phyloP scores from a whole-genome alignment of 139 green algal genomes.

The Mychonastes homosphaera region DNA sequence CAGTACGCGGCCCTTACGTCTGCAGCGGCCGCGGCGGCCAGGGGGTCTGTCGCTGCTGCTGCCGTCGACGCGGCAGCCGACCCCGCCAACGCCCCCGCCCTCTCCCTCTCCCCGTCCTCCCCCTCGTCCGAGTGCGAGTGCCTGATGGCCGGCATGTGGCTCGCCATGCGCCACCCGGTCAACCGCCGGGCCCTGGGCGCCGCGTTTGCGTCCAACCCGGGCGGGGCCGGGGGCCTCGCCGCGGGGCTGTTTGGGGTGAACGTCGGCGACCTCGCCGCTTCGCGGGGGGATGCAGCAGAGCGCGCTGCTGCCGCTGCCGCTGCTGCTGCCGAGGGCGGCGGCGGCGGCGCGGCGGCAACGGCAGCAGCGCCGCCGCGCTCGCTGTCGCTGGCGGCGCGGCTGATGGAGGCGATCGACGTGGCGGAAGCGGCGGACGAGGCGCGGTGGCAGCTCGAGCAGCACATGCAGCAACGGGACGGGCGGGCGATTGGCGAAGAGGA shows the following conservation, averaged over 20 bases:
- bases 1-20: constrained; percentile 54
- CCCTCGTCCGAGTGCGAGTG: too few species aligned
- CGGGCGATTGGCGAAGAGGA: background rate
- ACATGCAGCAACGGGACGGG: background rate
- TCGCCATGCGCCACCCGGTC: constrained; percentile 48
- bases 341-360: background rate
- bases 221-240: too few species aligned
- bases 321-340: too few species aligned
- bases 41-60: background rate
- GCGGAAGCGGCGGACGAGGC: background rate
- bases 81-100: too few species aligned
- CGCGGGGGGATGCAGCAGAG: too few species aligned
- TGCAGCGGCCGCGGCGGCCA: too few species aligned
- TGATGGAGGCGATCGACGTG: background rate
- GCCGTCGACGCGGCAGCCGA: too few species aligned
- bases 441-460: too few species aligned
- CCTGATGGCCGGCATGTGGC: constrained; percentile 68
- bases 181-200: constrained; percentile 41
- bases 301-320: too few species aligned
- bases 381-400: background rate
- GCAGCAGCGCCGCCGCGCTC: background rate
- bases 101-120: background rate
- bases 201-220: constrained; percentile 30
- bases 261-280: too few species aligned
- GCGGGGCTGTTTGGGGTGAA: too few species aligned